Base-by-base conservation (phyloP, 495 filamentous ascomycete genomes). In the Astrothelium macrocarpum region DNA sequence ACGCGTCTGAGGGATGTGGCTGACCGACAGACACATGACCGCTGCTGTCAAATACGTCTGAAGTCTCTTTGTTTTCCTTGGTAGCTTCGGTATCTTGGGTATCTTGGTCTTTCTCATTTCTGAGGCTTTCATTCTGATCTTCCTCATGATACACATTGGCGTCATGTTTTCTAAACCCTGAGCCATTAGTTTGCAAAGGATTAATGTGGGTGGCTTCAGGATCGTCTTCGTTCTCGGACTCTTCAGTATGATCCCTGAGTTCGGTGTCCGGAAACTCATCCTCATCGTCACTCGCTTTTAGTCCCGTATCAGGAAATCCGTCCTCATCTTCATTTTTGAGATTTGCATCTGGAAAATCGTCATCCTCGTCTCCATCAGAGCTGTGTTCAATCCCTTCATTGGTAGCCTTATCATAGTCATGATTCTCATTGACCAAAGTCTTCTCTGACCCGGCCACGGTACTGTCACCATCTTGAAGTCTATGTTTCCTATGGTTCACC, bases 401-500 rank as follows among this genome's bases (percentile, higher is more conserved):
- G 14, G 31, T 58, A 20, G 42, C 29, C 2, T 14, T 11, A 53
- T 43, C 59, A n/a, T 49, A 26, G 12, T 46, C 49, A 23, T 45
- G 46, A 11, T 42, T 61, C 12, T 25, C 49, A 32, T 46, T 34
- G 36, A 32, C 36, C 28, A 59, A 60, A 62, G 60, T 25, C 26
- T 12, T 60, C n/a, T 59, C 25, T 31, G 62, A 29, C n/a, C 60
- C 64, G 1, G 39, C 65, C 14, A 42, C 23, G 46, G 32, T 43
- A 28, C 7, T 68, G 46, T 32, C 26, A 20, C 66, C 65, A 66
- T 83, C 81, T 58, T 85, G 81, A 45, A 90, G 65, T 46, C 87
- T 80, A 72, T 91, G 85, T 70, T 86, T 90, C 34, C 85, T 80
- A 76, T 97, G 92, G 59, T 84, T 86, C 31, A 78, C 80, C 69